Conservation (phyloP, 2,329 filamentous ascomycete genomes). For the Aquanectria penicillioides region DNA sequence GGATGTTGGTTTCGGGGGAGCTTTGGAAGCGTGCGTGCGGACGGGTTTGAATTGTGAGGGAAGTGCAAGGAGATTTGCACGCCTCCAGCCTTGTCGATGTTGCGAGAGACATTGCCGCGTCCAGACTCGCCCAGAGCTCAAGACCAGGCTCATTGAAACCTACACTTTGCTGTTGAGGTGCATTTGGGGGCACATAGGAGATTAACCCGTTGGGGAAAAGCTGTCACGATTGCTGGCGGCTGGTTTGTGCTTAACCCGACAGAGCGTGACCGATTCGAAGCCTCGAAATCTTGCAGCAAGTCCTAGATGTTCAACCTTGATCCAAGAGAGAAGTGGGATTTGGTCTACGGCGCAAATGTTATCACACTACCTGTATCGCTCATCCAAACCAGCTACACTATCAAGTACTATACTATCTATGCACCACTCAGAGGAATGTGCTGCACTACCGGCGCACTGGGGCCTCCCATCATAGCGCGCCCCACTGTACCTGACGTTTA, state of each 20-base stretch:
- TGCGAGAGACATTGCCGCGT: conserved; percentile 47
- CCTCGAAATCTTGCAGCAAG: conserved; percentile 2
- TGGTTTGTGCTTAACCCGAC: background rate
- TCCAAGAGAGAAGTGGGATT: too few relatives aligned
- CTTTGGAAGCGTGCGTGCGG: conserved; percentile 16
- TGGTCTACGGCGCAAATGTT: too few relatives aligned
- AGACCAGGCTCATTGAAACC: conserved; percentile 51
- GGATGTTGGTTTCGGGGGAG: conserved; percentile 43
- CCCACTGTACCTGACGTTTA: conserved; percentile 9
- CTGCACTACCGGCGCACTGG: background rate
- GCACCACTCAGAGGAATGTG: background rate
- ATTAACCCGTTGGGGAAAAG: background rate
- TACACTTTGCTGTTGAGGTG: conserved; percentile 30
- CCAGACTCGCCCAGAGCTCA: conserved; percentile 50
- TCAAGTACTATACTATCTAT: background rate
- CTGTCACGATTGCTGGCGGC: background rate
- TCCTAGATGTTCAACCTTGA: too few relatives aligned
- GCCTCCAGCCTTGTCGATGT: conserved; percentile 25
- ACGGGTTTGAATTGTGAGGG: background rate
- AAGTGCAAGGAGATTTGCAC: conserved; percentile 12
- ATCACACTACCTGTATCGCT: too few relatives aligned
- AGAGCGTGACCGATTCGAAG: background rate
- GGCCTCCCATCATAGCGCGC: background rate
- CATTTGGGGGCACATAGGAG: conserved; percentile 35
- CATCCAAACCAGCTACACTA: too few relatives aligned